Conservation (phyloP, 2,329 filamentous ascomycete species). For the Aspergillus viridinutans region DNA sequence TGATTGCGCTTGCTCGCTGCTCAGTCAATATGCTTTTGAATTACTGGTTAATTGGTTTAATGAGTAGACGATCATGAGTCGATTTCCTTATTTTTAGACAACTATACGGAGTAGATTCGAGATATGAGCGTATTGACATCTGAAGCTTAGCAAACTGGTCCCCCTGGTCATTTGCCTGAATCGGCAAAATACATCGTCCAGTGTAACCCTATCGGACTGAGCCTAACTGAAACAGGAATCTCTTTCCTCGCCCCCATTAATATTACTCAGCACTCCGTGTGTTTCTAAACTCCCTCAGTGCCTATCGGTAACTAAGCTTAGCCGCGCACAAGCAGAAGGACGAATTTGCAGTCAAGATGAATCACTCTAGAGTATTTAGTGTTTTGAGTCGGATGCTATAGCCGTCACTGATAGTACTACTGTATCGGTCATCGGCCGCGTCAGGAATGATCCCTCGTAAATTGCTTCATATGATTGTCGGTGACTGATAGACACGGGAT, state of each 20-base stretch:
- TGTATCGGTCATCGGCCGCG: neutral
- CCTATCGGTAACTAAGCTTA: too few species aligned
- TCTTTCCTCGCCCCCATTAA: conserved; percentile 9
- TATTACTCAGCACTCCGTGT: neutral
- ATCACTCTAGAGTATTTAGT: too few species aligned
- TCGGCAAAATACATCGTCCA: neutral
- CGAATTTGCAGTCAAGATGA: neutral
- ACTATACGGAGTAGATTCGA: neutral
- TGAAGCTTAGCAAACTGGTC: conserved; percentile 2
- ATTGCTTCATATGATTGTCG: neutral
- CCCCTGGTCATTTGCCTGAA: neutral
- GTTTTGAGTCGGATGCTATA: neutral
- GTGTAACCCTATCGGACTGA: neutral
- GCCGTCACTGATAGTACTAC: neutral
- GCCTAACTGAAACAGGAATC: conserved; percentile 13
- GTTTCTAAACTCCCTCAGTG: neutral
- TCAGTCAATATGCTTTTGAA: neutral
- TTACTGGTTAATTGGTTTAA: neutral
- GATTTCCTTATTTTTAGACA: neutral
- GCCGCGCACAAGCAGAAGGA: neutral
- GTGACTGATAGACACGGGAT: neutral
- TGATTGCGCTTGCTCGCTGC: too few species aligned
- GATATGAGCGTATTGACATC: neutral
- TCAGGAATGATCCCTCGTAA: neutral
- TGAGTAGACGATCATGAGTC: neutral